Conservation (phyloP, 2,329 filamentous ascomycete genomes). For the Myriosclerotinia curreyana region DNA sequence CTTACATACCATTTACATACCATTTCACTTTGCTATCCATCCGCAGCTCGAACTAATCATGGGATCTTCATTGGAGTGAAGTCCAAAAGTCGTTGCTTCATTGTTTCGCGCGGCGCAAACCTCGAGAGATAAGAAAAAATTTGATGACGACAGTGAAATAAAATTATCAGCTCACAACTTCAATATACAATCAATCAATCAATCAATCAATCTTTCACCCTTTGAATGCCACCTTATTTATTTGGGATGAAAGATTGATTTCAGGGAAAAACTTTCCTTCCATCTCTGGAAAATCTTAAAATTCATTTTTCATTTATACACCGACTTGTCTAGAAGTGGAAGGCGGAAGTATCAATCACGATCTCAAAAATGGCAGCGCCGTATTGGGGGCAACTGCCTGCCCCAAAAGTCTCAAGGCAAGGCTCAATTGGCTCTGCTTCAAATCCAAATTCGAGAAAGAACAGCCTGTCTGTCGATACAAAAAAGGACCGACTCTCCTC, state of each 20-base stretch:
- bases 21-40: constrained; percentile 19
- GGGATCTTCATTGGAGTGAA: constrained; percentile 14
- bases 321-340: constrained; percentile 8
- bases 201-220: not conserved
- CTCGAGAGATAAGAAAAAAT: constrained; percentile 17
- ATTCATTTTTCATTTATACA: constrained; percentile 2
- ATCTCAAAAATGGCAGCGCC: constrained; percentile 27
- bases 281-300: not conserved
- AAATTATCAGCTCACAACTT: constrained; percentile 16
- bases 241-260: not conserved
- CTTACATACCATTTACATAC: constrained; percentile 8
- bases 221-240: not conserved
- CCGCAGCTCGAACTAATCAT: constrained; percentile 14
- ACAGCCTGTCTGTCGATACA: constrained; percentile 32
- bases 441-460: constrained; percentile 24
- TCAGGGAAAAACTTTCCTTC: not conserved
- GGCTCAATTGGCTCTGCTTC: constrained; percentile 41
- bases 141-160: constrained; percentile 28
- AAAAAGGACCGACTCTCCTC: constrained; percentile 36
- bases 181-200: not conserved
- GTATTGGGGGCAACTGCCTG: constrained; percentile 59
- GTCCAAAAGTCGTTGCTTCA: constrained; percentile 17
- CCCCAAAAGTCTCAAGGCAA: constrained; percentile 44
- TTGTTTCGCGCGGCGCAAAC: constrained; percentile 25
- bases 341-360: not conserved